Conservation (phyloP, 495 filamentous ascomycete genomes). For the Tetracladium setigerum region DNA sequence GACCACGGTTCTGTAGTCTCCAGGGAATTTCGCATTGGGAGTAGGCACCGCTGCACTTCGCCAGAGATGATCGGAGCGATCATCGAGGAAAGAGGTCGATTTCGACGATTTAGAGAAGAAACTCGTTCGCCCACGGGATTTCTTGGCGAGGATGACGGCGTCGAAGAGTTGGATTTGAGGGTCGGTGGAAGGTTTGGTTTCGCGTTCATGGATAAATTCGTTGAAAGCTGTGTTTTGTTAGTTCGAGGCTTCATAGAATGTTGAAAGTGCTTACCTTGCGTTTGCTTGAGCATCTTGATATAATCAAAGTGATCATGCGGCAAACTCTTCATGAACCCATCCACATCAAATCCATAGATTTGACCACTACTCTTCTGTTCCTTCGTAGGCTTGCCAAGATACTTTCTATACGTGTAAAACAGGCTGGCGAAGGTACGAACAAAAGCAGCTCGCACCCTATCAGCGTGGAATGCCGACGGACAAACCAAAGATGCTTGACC, state of each 20-base stretch:
- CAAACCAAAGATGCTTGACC: slow-evolving; percentile 79
- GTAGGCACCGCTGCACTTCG: slow-evolving; percentile 76
- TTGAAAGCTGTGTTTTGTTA: slow-evolving; percentile 61
- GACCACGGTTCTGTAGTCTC: slow-evolving; percentile 49
- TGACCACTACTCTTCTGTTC: slow-evolving; percentile 84
- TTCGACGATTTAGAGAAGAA: slow-evolving; percentile 45
- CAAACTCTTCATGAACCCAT: slow-evolving; percentile 82
- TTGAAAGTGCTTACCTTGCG: slow-evolving; percentile 61
- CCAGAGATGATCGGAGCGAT: slow-evolving; percentile 90
- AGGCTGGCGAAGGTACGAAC: slow-evolving; percentile 90
- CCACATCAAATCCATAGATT: slow-evolving; percentile 90
- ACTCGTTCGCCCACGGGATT: slow-evolving; percentile 65
- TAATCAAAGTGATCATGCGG: slow-evolving; percentile 90
- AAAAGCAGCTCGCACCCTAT: slow-evolving; percentile 88
- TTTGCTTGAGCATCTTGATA: slow-evolving; percentile 78
- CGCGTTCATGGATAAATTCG: slow-evolving; percentile 92
- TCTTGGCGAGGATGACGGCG: slow-evolving; percentile 90
- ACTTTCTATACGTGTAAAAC: slow-evolving; percentile 92
- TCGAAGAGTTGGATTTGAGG: slow-evolving; percentile 84
- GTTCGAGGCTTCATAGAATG: slow-evolving; percentile 6
- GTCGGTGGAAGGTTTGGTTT: slow-evolving; percentile 47
- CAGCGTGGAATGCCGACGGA: slow-evolving; percentile 80
- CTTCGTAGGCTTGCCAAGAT: slow-evolving; percentile 61
- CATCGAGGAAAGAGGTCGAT: slow-evolving; percentile 65
- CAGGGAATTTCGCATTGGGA: slow-evolving; percentile 63